Evolutionary conservation across 257 asterid genomes (phyloP).

Genomic region (Nemophila menziesii): DNA sequence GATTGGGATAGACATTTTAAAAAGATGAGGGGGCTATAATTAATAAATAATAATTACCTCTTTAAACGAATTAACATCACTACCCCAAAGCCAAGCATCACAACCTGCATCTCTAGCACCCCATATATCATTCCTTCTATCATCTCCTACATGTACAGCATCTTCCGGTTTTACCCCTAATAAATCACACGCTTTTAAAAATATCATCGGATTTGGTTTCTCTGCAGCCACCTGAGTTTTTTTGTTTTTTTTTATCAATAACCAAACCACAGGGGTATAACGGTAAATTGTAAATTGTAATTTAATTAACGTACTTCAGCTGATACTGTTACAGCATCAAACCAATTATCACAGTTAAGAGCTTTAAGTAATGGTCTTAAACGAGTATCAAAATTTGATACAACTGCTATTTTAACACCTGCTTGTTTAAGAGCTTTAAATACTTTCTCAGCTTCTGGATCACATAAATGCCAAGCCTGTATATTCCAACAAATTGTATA

Average conservation of each 20-base stretch:
- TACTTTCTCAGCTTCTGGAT: slow-evolving; percentile 79
- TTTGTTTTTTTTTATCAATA: no score
- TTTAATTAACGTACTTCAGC: slow-evolving; percentile 90
- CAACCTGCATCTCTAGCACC: slow-evolving; percentile 98
- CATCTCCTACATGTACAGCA: slow-evolving; percentile 97
- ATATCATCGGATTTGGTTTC: slow-evolving; percentile 93
- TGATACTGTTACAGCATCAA: slow-evolving; percentile 94
- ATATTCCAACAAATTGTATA: background rate
- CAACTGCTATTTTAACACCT: slow-evolving; percentile 81
- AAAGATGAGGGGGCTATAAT: background rate
- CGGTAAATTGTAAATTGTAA: no score
- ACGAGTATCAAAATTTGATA: slow-evolving; percentile 89
- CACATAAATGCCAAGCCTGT: slow-evolving; percentile 98
- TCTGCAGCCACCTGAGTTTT: slow-evolving; percentile 99
- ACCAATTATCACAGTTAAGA: slow-evolving; percentile 90
- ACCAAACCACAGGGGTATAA: no score
- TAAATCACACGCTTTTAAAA: slow-evolving; percentile 85
- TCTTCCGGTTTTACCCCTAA: slow-evolving; percentile 89
- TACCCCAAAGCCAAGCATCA: slow-evolving; percentile 99
- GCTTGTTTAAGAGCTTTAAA: slow-evolving; percentile 67
- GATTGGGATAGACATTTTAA: background rate
- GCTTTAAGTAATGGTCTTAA: slow-evolving; percentile 78
- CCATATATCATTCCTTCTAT: slow-evolving; percentile 93
- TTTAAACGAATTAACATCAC: slow-evolving; percentile 78
- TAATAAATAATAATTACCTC: slow-evolving; percentile 41